These are phyloP conservation scores for Rhodotorula mucilaginosa DNA, from an alignment of 1,284 basidiomycete species.

Conservation along the genomic window DNA sequence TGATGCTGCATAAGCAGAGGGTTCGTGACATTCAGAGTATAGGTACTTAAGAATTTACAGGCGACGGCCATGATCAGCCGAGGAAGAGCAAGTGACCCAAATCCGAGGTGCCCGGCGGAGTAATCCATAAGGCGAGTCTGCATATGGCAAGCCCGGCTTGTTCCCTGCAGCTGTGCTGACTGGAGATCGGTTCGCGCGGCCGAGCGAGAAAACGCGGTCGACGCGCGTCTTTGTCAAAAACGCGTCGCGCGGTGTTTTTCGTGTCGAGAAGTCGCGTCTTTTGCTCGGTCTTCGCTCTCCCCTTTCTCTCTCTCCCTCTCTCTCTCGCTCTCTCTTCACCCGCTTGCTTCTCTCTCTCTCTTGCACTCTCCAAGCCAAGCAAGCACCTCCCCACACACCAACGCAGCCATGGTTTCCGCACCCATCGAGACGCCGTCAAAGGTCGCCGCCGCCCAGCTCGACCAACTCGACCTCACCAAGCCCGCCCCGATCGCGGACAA, in stretches of 20 bases:
- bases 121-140: background rate
- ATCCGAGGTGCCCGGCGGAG: background rate
- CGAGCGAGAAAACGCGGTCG: background rate
- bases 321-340: background rate
- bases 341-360: background rate
- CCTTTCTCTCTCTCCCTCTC: background rate
- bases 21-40: no score
- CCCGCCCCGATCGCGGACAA: conserved; percentile 45
- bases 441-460: conserved; percentile 52
- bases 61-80: no score
- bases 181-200: no score
- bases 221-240: background rate
- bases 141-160: background rate
- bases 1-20: no score
- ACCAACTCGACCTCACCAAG: conserved; percentile 53
- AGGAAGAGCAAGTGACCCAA: no score
- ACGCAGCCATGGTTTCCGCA: conserved; percentile 48
- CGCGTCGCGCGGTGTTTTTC: background rate
- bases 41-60: no score
- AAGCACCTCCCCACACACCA: conserved; percentile 39
- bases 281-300: background rate
- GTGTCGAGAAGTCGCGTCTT: background rate
- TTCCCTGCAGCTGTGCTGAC: no score
- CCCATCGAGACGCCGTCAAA: conserved; percentile 55
- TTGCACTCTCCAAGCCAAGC: conserved; percentile 1